phyloP scores from a whole-genome alignment of 345 rosid genomes.

The Eutrema japonicum region DNA sequence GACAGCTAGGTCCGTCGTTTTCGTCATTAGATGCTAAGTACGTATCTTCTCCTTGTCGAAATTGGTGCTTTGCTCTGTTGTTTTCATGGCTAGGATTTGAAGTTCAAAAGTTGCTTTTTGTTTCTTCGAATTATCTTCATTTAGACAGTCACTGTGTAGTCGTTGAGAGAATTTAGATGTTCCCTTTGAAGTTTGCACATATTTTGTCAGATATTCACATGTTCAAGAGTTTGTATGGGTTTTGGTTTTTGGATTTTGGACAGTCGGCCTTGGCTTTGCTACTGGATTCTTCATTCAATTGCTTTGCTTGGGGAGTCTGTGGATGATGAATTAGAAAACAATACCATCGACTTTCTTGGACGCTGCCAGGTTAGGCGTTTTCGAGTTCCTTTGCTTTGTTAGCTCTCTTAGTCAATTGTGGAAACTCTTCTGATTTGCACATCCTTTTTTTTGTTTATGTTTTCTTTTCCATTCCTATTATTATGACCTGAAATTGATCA shows the following conservation, averaged over 20 bases:
- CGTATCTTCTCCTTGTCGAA: constrained; percentile 31
- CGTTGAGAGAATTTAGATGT: not conserved
- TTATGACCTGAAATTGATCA: not conserved
- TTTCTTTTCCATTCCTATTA: not conserved
- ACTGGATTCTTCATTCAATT: constrained; percentile 91
- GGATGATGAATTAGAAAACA: constrained; percentile 61
- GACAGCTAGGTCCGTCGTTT: constrained; percentile 63
- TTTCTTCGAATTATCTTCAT: not conserved
- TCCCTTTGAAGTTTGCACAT: constrained; percentile 13
- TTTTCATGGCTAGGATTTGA: not conserved
- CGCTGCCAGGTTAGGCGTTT: constrained; percentile 72
- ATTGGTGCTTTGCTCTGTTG: not conserved
- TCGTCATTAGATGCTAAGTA: constrained; percentile 82
- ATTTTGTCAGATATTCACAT: not conserved
- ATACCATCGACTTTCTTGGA: constrained; percentile 65
- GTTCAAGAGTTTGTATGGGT: constrained; percentile 6
- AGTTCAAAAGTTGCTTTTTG: not conserved
- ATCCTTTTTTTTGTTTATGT: not conserved
- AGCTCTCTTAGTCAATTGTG: not conserved
- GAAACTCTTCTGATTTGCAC: not conserved
- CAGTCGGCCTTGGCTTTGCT: constrained; percentile 98
- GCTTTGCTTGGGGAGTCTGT: constrained; percentile 77
- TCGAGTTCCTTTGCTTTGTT: not conserved
- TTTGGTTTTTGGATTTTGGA: constrained; percentile 18
- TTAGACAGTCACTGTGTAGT: constrained; percentile 4